Evolutionary conservation across 345 rosid genomes (phyloP).

Genomic region (Linum lewisii): DNA sequence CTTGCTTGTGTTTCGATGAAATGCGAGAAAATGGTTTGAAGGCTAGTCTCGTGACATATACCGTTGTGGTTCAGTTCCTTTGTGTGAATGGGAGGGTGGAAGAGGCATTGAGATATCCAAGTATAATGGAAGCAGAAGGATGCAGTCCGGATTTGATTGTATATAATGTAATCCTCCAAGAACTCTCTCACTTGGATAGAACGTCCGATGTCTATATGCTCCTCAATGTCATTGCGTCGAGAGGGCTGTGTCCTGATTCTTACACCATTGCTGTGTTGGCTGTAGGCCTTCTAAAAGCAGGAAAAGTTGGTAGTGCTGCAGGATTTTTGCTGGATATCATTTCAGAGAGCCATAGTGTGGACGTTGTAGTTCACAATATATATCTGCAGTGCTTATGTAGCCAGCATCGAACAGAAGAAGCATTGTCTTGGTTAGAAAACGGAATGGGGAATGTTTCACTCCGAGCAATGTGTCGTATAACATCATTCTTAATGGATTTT

Average conservation of each 20-base stretch:
- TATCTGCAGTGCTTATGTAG: constrained; percentile 26
- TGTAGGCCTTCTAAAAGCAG: constrained; percentile 25
- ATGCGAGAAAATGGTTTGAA: constrained; percentile 21
- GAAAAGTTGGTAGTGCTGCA: constrained; percentile 16
- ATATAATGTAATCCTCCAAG: constrained; percentile 29
- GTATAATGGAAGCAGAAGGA: constrained; percentile 26
- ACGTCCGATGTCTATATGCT: constrained; percentile 13
- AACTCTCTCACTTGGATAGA: constrained; percentile 20
- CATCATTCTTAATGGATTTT: constrained; percentile 29
- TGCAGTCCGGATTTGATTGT: constrained; percentile 23
- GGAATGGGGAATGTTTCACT: constrained; percentile 17
- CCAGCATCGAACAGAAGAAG: constrained; percentile 18
- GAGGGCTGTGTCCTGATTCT: constrained; percentile 19
- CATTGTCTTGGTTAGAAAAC: constrained; percentile 21
- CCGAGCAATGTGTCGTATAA: constrained; percentile 29
- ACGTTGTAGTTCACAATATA: constrained; percentile 27
- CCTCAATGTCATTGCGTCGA: constrained; percentile 14
- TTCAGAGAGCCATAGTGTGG: constrained; percentile 17
- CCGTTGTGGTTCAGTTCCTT: constrained; percentile 27
- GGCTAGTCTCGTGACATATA: constrained; percentile 29
- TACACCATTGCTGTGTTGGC: constrained; percentile 26
- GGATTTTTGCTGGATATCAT: constrained; percentile 17
- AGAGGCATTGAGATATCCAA: constrained; percentile 18
- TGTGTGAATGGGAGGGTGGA: constrained; percentile 22
- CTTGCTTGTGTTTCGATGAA: constrained; percentile 18